Evolutionary conservation across 2,329 filamentous ascomycete species (phyloP).

Genomic region (Penicillium glabrum): DNA sequence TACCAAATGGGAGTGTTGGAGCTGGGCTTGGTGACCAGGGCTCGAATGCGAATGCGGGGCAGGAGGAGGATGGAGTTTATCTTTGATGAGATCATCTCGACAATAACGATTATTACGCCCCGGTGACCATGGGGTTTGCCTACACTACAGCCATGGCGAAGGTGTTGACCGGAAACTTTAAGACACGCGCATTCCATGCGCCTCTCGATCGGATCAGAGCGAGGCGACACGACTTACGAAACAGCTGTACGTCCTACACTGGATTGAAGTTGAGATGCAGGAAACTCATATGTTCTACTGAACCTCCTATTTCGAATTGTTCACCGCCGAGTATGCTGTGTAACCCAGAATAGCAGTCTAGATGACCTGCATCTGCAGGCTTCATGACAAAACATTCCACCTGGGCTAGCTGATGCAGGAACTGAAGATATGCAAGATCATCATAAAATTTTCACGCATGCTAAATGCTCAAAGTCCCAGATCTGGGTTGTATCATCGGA

Average conservation of each 20-base stretch:
- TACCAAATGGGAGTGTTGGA: conserved; percentile 21
- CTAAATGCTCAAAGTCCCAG: conserved; percentile 35
- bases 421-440: conserved; percentile 20
- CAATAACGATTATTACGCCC: background rate
- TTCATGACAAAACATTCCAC: background rate
- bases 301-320: background rate
- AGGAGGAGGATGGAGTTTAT: conserved; percentile 30
- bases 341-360: background rate
- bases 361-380: background rate
- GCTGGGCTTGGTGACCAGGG: background rate
- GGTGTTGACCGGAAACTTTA: too few species aligned
- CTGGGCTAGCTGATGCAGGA: conserved; percentile 8
- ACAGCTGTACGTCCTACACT: background rate
- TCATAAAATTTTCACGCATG: conserved; percentile 33
- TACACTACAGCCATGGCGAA: background rate
- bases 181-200: background rate
- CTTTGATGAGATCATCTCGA: conserved; percentile 21
- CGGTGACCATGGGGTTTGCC: background rate
- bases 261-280: background rate
- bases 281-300: background rate
- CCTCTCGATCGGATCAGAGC: background rate
- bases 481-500: conserved; percentile 24
- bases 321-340: background rate
- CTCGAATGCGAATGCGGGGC: background rate
- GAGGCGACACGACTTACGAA: background rate